Conservation (phyloP, 805 yeast species). For the Saccharomycopsis sp. region DNA sequence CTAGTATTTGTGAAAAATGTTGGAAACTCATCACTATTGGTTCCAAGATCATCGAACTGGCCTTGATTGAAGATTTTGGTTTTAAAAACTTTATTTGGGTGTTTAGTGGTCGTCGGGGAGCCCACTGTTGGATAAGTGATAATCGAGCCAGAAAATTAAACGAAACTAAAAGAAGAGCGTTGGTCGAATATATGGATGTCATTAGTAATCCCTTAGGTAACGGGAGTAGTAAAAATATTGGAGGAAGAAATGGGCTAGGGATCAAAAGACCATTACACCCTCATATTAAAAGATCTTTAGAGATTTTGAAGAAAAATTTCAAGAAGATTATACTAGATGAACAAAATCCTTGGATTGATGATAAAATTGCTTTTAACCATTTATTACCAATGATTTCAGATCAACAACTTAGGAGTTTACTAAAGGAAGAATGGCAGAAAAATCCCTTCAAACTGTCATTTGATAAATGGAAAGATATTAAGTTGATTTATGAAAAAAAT, state of each 20-base stretch:
- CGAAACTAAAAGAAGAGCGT: slow-evolving; percentile 64
- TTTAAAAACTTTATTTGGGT: slow-evolving; percentile 85
- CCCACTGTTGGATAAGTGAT: slow-evolving; percentile 97
- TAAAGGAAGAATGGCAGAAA: slow-evolving; percentile 49
- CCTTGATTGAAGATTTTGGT: slow-evolving; percentile 82
- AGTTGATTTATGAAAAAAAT: slow-evolving; percentile 32
- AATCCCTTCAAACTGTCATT: slow-evolving; percentile 42
- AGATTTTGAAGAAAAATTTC: slow-evolving; percentile 54
- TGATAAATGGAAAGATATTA: slow-evolving; percentile 75
- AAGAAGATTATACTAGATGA: slow-evolving; percentile 56
- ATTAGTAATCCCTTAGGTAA: slow-evolving; percentile 29
- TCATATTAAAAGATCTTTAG: slow-evolving; percentile 65
- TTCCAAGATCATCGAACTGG: slow-evolving; percentile 56
- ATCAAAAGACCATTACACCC: slow-evolving; percentile 85
- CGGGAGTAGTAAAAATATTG: slow-evolving; percentile 31
- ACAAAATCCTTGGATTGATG: slow-evolving; percentile 78
- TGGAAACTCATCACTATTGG: slow-evolving; percentile 91
- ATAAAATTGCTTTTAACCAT: slow-evolving; percentile 43
- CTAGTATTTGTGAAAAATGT: slow-evolving; percentile 77
- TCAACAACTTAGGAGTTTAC: slow-evolving; percentile 38
- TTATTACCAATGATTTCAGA: slow-evolving; percentile 57
- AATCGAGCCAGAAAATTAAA: slow-evolving; percentile 62
- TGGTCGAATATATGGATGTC: slow-evolving; percentile 78
- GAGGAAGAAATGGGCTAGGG: slow-evolving; percentile 35
- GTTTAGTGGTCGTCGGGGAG: slow-evolving; percentile 97